A percentile compares a stretch with the other conserved stretches of the same genome.
Conservation (phyloP, 768 basidiomycete genomes). For the Pulveroboletus ravenelii region DNA sequence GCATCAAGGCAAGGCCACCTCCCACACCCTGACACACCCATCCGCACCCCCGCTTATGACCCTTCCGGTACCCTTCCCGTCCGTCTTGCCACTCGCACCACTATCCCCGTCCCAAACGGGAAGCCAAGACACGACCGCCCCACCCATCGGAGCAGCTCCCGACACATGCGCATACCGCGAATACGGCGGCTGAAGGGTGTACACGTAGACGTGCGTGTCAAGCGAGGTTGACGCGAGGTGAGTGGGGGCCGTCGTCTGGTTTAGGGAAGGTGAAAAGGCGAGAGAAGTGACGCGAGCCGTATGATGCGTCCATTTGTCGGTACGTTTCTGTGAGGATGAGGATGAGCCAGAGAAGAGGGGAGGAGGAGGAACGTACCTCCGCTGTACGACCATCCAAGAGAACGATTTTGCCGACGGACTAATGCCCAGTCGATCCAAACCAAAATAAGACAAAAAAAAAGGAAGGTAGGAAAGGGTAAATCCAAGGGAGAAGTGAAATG, state of each 20-base stretch:
- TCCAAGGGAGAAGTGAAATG: not conserved
- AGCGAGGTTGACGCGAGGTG: slow-evolving; percentile 85
- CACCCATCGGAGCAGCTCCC: slow-evolving; percentile 84
- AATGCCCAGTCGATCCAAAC: not conserved
- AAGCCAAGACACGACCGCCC: slow-evolving; percentile 77
- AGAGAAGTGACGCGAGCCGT: slow-evolving; percentile 76
- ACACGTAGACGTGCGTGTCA: slow-evolving; percentile 91
- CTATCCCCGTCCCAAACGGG: not conserved
- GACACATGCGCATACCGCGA: slow-evolving; percentile 71
- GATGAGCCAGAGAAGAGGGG: not conserved
- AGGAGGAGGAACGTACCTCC: slow-evolving; percentile 34
- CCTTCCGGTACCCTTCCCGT: slow-evolving; percentile 40
- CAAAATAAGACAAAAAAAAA: not conserved
- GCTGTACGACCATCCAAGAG: slow-evolving; percentile 68
- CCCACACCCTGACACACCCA: slow-evolving; percentile 72
- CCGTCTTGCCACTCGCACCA: slow-evolving; percentile 15
- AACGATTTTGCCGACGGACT: slow-evolving; percentile 80
- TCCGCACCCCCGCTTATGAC: slow-evolving; percentile 78
- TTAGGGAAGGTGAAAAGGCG: slow-evolving; percentile 35
- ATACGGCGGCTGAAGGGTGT: slow-evolving; percentile 66
- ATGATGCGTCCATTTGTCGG: slow-evolving; percentile 84
- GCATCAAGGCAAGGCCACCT: slow-evolving; percentile 36
- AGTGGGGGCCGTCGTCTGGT: slow-evolving; percentile 19
- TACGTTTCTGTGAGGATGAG: slow-evolving; percentile 44
- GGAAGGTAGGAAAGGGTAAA: not conserved